phyloP scores from a whole-genome alignment of 2,329 filamentous ascomycete genomes.

The Stylonectria norvegica region DNA sequence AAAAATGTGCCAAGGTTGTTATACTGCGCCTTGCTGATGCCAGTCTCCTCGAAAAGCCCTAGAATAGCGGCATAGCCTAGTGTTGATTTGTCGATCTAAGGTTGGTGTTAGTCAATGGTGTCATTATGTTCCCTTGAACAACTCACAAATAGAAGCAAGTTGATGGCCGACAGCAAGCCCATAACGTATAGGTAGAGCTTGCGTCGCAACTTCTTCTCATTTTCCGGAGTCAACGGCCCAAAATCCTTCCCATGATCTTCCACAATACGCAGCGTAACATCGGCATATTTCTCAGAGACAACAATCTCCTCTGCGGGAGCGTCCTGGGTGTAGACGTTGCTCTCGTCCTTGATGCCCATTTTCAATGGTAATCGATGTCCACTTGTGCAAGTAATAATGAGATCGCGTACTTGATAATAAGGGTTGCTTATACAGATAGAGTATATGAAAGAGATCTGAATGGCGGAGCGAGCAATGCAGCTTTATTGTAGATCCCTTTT shows the following conservation, averaged over 20 bases:
- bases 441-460: background rate
- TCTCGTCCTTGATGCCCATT: background rate
- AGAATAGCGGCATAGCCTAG: constrained; percentile 39
- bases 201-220: constrained; percentile 28
- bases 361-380: background rate
- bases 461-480: background rate
- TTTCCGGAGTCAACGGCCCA: constrained; percentile 30
- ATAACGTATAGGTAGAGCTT: constrained; percentile 35
- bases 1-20: constrained; percentile 42
- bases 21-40: constrained; percentile 35
- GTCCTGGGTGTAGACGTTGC: constrained; percentile 7
- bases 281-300: constrained; percentile 28
- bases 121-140: background rate
- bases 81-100: constrained; percentile 39
- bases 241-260: constrained; percentile 33
- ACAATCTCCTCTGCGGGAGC: constrained; percentile 2
- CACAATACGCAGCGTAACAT: constrained; percentile 35
- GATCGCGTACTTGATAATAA: too few species aligned
- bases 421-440: background rate
- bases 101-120: background rate
- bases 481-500: background rate
- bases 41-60: constrained; percentile 40
- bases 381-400: background rate
- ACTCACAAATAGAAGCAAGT: constrained; percentile 37
- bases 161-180: constrained; percentile 31